Conservation (phyloP, 805 yeast species). For the Ogataea nakhonphanomensis region DNA sequence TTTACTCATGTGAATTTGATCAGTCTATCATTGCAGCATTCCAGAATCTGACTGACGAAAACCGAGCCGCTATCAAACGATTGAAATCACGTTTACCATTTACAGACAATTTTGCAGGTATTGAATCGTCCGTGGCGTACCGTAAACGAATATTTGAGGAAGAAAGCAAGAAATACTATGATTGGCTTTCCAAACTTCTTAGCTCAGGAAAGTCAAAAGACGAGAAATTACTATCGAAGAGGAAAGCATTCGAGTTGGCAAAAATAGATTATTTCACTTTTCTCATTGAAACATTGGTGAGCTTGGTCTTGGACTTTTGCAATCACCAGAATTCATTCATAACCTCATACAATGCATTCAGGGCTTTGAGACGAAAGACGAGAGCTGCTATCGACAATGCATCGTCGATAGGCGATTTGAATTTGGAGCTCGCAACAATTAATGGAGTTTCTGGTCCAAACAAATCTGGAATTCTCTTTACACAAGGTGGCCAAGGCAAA, state of each 20-base stretch:
- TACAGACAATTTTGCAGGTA: conserved; percentile 12
- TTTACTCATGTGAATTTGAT: conserved; percentile 18
- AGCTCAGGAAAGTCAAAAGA: conserved; percentile 34
- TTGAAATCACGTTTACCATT: conserved; percentile 14
- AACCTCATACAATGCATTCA: conserved; percentile 11
- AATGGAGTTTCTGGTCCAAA: conserved; percentile 8
- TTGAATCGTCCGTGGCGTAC: conserved; percentile 15
- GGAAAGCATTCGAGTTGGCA: conserved; percentile 30
- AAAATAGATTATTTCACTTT: conserved; percentile 31
- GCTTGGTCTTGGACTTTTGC: conserved; percentile 16
- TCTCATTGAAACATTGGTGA: conserved; percentile 27
- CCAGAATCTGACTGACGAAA: conserved; percentile 19
- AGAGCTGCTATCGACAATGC: conserved; percentile 20
- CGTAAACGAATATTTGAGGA: conserved; percentile 33
- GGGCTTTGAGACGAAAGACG: conserved; percentile 17
- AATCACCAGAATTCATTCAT: conserved; percentile 16
- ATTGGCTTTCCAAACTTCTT: conserved; percentile 34
- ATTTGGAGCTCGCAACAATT: conserved; percentile 43
- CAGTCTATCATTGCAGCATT: conserved; percentile 8
- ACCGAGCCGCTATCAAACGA: conserved; percentile 13
- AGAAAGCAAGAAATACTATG: conserved; percentile 35
- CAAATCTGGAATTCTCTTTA: conserved; percentile 51
- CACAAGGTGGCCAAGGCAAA: conserved; percentile 57
- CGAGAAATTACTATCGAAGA: conserved; percentile 31
- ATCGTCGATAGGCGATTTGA: conserved; percentile 27